Evolutionary conservation across 2,329 filamentous ascomycete species (phyloP).

Genomic region (Paraphaeosphaeria sporulosa): DNA sequence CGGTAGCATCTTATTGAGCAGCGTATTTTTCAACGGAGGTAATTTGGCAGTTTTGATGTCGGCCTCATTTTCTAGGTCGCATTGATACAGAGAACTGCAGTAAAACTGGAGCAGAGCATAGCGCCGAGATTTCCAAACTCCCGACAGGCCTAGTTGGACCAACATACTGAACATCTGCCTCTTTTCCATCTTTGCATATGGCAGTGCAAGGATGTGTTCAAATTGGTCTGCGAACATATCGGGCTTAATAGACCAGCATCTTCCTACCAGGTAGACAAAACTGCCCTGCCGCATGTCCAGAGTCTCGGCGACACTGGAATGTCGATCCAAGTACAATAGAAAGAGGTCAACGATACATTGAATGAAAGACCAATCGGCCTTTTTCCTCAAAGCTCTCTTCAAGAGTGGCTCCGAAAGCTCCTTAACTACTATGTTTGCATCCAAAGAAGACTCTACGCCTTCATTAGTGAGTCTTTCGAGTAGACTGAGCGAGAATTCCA

Average conservation of each 20-base stretch:
- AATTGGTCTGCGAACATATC: conserved; percentile 29
- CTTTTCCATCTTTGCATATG: conserved; percentile 6
- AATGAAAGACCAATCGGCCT: conserved; percentile 19
- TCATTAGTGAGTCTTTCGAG: conserved; percentile 21
- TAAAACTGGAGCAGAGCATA: conserved; percentile 32
- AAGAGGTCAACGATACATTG: conserved; percentile 28
- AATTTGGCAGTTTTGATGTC: conserved; percentile 21
- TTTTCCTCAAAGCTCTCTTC: conserved; percentile 29
- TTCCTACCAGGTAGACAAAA: conserved; percentile 28
- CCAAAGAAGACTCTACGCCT: conserved; percentile 10
- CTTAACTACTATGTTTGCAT: conserved; percentile 18
- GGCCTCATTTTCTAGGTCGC: conserved; percentile 28
- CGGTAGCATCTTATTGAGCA: conserved; percentile 21
- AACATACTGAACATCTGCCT: not conserved
- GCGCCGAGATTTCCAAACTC: conserved; percentile 16
- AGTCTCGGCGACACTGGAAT: conserved; percentile 18
- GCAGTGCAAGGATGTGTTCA: conserved; percentile 7
- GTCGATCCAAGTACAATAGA: conserved; percentile 24
- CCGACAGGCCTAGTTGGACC: conserved; percentile 17
- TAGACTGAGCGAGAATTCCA: conserved; percentile 34
- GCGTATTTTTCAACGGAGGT: conserved; percentile 8
- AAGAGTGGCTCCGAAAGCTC: conserved; percentile 32
- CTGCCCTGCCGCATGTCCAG: conserved; percentile 17
- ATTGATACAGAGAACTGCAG: conserved; percentile 15
- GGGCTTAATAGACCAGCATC: conserved; percentile 34